Percentiles rank a stretch among this genome's conserved stretches.
These are phyloP conservation scores for Paramecium sexaurelia DNA, from an alignment of 73 alveolate species.

Conservation along the genomic window DNA sequence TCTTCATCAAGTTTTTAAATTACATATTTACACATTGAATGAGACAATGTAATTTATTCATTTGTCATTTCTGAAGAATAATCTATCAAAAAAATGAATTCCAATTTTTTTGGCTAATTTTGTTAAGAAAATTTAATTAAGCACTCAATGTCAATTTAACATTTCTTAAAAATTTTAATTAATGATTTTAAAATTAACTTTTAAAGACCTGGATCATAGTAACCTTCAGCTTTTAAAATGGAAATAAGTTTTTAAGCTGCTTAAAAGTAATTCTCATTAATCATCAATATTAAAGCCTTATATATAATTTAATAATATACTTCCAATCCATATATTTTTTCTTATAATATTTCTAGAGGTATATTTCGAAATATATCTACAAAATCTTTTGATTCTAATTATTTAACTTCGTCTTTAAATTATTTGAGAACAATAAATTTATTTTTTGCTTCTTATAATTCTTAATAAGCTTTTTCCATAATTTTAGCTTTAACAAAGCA, in stretches of 20 bases:
- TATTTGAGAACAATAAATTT: background rate
- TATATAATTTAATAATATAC: background rate
- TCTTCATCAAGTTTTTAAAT: background rate
- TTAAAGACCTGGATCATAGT: background rate
- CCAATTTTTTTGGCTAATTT: background rate
- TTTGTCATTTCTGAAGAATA: constrained; percentile 26
- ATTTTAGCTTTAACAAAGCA: background rate
- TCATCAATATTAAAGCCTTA: constrained; percentile 16
- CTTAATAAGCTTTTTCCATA: background rate
- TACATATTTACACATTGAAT: background rate
- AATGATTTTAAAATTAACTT: background rate
- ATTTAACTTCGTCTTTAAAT: background rate
- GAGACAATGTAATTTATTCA: background rate
- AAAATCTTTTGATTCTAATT: background rate
- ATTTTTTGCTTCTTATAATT: background rate
- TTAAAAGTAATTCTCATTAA: background rate
- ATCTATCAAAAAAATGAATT: constrained; percentile 34
- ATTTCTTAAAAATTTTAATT: background rate
- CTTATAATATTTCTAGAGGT: background rate
- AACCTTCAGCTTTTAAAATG: background rate
- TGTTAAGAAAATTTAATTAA: background rate
- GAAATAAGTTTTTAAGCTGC: background rate
- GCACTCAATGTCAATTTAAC: background rate
- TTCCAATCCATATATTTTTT: background rate
- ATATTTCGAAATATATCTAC: constrained; percentile 7